phyloP scores from a whole-genome alignment of 1,139 yeast species.

The Yamadazyma membranifaciens region DNA sequence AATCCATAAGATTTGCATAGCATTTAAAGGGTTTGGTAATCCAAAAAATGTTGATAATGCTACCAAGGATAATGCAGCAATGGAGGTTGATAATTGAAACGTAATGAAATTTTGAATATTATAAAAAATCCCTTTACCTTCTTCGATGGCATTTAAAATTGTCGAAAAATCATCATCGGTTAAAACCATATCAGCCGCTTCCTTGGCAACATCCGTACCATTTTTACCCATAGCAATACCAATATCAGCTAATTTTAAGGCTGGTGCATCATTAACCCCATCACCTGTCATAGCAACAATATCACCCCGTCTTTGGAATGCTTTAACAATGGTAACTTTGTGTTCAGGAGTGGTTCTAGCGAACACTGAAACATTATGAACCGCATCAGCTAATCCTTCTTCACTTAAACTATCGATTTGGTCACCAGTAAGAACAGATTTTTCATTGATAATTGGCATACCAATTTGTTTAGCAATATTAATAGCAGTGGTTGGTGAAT shows the following conservation, averaged over 20 bases:
- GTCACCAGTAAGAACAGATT: conserved; percentile 80
- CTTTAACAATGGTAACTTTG: conserved; percentile 86
- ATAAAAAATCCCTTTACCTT: conserved; percentile 93
- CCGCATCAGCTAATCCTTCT: conserved; percentile 66
- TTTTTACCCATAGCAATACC: conserved; percentile 97
- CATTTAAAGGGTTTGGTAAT: conserved; percentile 93
- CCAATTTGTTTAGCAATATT: conserved; percentile 92
- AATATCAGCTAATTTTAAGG: conserved; percentile 92
- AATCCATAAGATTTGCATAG: conserved; percentile 98
- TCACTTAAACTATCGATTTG: conserved; percentile 71
- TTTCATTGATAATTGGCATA: conserved; percentile 69
- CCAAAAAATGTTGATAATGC: conserved; percentile 85
- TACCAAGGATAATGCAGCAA: conserved; percentile 88
- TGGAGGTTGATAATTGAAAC: conserved; percentile 91
- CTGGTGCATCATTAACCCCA: conserved; percentile 99
- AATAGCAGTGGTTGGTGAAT: conserved; percentile 87
- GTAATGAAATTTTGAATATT: conserved; percentile 93
- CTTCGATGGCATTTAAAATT: conserved; percentile 87
- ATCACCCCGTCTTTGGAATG: conserved; percentile 89
- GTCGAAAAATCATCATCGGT: conserved; percentile 97
- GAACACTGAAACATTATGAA: conserved; percentile 82
- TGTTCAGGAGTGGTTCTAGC: conserved; percentile 98
- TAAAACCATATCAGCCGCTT: conserved; percentile 96
- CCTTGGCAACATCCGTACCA: conserved; percentile 98
- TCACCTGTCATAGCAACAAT: conserved; percentile 99